phyloP scores from a whole-genome alignment of 805 yeast genomes.

The Teunomyces lycoperdinae region DNA sequence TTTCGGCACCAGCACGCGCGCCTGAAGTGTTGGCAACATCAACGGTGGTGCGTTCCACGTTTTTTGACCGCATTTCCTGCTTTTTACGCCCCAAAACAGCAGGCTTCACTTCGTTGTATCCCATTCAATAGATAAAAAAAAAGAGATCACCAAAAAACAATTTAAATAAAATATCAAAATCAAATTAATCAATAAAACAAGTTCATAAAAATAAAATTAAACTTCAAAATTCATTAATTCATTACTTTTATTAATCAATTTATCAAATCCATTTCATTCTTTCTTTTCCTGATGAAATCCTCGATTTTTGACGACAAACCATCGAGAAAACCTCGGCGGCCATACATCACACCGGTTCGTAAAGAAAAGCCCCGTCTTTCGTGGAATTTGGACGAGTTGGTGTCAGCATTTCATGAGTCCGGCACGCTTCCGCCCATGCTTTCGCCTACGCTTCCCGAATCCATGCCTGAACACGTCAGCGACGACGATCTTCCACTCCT shows the following conservation, averaged over 20 bases:
- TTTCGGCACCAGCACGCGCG: slow-evolving; percentile 3
- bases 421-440: slow-evolving; percentile 37
- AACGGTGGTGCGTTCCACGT: neutral
- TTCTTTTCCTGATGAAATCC: slow-evolving; percentile 24
- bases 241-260: no score
- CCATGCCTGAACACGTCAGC: slow-evolving; percentile 3
- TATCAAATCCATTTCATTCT: no score
- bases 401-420: slow-evolving; percentile 28
- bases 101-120: slow-evolving; percentile 27
- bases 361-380: slow-evolving; percentile 6
- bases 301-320: slow-evolving; percentile 23
- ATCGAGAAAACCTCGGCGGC: slow-evolving; percentile 14
- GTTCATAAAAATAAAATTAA: no score
- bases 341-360: slow-evolving; percentile 12
- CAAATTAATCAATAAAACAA: no score
- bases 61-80: neutral
- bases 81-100: slow-evolving; percentile 1
- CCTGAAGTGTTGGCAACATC: neutral
- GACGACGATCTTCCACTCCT: slow-evolving; percentile 29
- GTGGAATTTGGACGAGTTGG: slow-evolving; percentile 42
- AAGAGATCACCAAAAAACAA: neutral
- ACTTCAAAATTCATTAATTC: no score
- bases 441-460: slow-evolving; percentile 37
- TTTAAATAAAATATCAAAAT: no score
- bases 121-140: neutral